Percentiles rank a stretch among this genome's conserved stretches.
These are phyloP conservation scores for Paecilomyces formosus DNA, from an alignment of 2,329 filamentous ascomycete species.

Conservation along the genomic window DNA sequence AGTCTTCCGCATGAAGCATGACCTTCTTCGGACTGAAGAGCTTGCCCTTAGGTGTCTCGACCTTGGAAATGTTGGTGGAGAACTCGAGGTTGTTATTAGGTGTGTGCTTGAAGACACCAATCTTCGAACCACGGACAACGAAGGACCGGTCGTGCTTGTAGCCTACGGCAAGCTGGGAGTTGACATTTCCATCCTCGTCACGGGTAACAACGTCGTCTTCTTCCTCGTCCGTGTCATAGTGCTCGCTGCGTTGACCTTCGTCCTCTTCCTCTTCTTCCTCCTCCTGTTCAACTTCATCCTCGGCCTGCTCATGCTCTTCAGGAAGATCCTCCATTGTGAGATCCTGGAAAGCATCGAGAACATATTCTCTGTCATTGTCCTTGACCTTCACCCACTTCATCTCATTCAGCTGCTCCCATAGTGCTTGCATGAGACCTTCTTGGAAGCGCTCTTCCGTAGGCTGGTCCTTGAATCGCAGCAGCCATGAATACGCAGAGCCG, in stretches of 20 bases:
- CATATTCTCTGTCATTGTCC: constrained; percentile 86
- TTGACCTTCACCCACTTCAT: constrained; percentile 91
- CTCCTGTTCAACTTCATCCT: constrained; percentile 46
- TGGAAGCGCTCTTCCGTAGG: constrained; percentile 78
- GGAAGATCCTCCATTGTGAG: constrained; percentile 78
- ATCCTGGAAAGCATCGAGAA: constrained; percentile 91
- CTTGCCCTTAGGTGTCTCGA: constrained; percentile 78
- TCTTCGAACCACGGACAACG: constrained; percentile 93
- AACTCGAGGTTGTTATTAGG: constrained; percentile 89
- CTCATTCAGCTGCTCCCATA: constrained; percentile 95
- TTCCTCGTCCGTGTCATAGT: constrained; percentile 70
- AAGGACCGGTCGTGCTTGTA: constrained; percentile 97
- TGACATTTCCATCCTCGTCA: constrained; percentile 73
- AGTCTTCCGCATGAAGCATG: constrained; percentile 88
- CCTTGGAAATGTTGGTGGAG: constrained; percentile 93
- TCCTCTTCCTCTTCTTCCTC: constrained; percentile 58
- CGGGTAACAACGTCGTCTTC: constrained; percentile 64
- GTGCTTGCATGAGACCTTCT: constrained; percentile 84
- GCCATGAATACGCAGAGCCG: constrained; percentile 89
- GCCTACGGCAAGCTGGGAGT: constrained; percentile 89
- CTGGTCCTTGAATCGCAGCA: constrained; percentile 84
- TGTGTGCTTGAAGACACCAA: constrained; percentile 97
- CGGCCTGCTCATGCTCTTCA: constrained; percentile 48
- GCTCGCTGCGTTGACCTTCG: constrained; percentile 61
- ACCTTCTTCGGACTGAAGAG: constrained; percentile 93